Evolutionary conservation across 1,139 yeast genomes (phyloP).

Genomic region (Lodderomyces beijingensis): DNA sequence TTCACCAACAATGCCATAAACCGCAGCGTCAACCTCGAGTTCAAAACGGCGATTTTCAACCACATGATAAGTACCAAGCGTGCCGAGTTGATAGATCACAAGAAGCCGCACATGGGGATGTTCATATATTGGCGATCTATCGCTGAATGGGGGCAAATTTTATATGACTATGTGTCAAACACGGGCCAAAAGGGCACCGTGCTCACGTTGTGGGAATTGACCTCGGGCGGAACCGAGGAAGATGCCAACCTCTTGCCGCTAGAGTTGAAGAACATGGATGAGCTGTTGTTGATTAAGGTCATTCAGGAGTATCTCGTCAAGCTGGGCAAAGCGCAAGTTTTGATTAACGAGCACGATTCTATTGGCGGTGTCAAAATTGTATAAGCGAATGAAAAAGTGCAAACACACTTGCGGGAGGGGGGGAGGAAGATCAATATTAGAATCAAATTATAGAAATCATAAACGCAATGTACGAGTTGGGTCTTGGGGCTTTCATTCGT

Average conservation of each 20-base stretch:
- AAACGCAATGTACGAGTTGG: too few relatives aligned
- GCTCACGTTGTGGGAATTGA: constrained; percentile 76
- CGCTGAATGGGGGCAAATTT: constrained; percentile 70
- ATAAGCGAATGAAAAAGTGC: too few relatives aligned
- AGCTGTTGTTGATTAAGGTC: constrained; percentile 49
- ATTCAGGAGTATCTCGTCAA: constrained; percentile 54
- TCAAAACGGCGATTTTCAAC: constrained; percentile 51
- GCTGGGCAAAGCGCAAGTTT: constrained; percentile 62
- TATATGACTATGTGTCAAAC: constrained; percentile 47
- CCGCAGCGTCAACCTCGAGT: constrained; percentile 52
- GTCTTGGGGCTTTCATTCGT: too few relatives aligned
- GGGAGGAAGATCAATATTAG: neutral
- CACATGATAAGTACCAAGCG: constrained; percentile 49
- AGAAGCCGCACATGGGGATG: constrained; percentile 42
- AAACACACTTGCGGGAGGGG: neutral
- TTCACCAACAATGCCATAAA: constrained; percentile 50
- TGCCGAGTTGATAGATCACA: constrained; percentile 50
- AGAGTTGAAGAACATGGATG: constrained; percentile 62
- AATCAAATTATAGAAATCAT: too few relatives aligned
- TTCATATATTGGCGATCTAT: constrained; percentile 67
- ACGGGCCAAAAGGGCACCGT: constrained; percentile 79
- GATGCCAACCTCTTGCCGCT: constrained; percentile 39
- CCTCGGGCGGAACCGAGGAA: constrained; percentile 21
- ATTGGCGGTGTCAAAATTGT: constrained; percentile 70
- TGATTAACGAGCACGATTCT: constrained; percentile 51